These are phyloP conservation scores for Pythium aquatile DNA, from an alignment of 352 stramenopile genomes.

Conservation along the genomic window DNA sequence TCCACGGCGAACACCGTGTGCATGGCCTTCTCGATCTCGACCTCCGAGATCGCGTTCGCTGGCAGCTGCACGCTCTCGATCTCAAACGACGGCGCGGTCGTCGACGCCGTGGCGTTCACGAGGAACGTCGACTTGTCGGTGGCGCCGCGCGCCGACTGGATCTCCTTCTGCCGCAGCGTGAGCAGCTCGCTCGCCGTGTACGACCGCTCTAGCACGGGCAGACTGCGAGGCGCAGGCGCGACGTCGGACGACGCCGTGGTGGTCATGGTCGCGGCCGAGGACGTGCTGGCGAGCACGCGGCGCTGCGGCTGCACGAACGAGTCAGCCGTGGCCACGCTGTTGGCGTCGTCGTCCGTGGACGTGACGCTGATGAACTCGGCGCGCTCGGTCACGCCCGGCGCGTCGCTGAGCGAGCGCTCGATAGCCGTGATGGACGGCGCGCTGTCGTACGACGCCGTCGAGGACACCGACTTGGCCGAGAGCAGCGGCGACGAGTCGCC, in stretches of 20 bases:
- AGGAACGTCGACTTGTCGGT: conserved; percentile 40
- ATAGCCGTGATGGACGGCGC: conserved; percentile 45
- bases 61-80: conserved; percentile 82
- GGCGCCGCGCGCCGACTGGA: conserved; percentile 37
- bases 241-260: neutral
- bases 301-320: neutral
- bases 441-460: conserved; percentile 42
- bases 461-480: conserved; percentile 28
- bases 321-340: neutral
- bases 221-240: conserved; percentile 24
- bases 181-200: conserved; percentile 75
- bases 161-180: conserved; percentile 48
- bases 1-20: conserved; percentile 84
- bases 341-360: conserved; percentile 23
- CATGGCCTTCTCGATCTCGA: conserved; percentile 79
- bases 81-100: conserved; percentile 63
- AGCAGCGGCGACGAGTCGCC: conserved; percentile 9
- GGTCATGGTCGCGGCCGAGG: neutral
- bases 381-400: conserved; percentile 35
- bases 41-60: conserved; percentile 59
- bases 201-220: conserved; percentile 60
- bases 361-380: conserved; percentile 25
- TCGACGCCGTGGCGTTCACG: conserved; percentile 33
- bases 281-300: neutral
- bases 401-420: conserved; percentile 32